A percentile compares a stretch with the other conserved stretches of the same genome.
Conservation (phyloP, 371 early-diverging fungal species). For the Mortierella sp. region DNA sequence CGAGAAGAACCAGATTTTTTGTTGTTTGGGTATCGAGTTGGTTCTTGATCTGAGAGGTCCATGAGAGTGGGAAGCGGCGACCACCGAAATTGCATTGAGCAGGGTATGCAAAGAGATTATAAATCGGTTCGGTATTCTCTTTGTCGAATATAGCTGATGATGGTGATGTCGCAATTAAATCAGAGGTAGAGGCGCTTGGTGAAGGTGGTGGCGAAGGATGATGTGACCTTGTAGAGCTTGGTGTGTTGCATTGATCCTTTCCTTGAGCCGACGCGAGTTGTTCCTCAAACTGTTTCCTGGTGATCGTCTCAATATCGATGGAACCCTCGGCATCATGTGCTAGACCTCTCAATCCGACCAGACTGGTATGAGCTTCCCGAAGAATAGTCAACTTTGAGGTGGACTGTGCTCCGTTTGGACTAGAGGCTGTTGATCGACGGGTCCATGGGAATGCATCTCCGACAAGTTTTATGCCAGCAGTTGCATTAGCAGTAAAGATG, state of each 20-base stretch:
- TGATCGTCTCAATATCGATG: conserved; percentile 34
- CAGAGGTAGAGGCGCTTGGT: conserved; percentile 20
- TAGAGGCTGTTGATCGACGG: conserved; percentile 7
- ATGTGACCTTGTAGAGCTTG: conserved; percentile 6
- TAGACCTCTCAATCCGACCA: conserved; percentile 74
- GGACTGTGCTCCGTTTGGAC: neutral
- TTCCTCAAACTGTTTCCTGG: conserved; percentile 29
- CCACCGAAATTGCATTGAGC: conserved; percentile 88
- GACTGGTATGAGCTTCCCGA: conserved; percentile 74
- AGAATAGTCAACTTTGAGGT: conserved; percentile 63
- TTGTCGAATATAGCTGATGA: neutral
- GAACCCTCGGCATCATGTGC: conserved; percentile 46
- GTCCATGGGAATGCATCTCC: conserved; percentile 68
- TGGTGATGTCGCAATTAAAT: conserved; percentile 1
- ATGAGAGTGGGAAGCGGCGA: conserved; percentile 68
- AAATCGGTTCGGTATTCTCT: conserved; percentile 16
- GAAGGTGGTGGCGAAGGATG: conserved; percentile 51
- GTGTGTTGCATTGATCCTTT: neutral
- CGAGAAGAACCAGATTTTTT: conserved; percentile 66
- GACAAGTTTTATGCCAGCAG: conserved; percentile 68
- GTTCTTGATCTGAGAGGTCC: conserved; percentile 56
- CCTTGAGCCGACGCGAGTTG: conserved; percentile 12
- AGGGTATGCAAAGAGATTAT: conserved; percentile 75
- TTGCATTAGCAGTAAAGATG: conserved; percentile 72
- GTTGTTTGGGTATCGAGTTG: conserved; percentile 28